Evolutionary conservation across 2,329 filamentous ascomycete species (phyloP).

Genomic region (Botrytis squamosa): DNA sequence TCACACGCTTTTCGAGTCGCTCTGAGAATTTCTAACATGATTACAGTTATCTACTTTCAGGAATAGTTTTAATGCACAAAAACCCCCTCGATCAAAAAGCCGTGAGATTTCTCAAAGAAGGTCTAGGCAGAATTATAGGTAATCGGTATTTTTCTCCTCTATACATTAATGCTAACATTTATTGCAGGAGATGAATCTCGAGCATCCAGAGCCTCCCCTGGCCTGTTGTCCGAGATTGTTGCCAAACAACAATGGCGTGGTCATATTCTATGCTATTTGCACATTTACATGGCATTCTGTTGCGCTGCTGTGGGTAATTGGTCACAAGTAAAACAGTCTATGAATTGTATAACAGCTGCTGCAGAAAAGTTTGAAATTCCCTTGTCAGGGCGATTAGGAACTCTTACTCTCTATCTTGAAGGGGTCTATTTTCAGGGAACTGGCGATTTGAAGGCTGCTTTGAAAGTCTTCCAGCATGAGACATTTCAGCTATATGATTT

Average conservation of each 20-base stretch:
- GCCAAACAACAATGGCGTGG: constrained; percentile 36
- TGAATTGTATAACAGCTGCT: constrained; percentile 32
- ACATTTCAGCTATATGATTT: constrained; percentile 53
- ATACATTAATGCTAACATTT: not conserved
- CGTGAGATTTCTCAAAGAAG: constrained; percentile 57
- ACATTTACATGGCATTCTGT: constrained; percentile 38
- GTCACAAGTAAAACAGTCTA: constrained; percentile 31
- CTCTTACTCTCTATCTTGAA: constrained; percentile 58
- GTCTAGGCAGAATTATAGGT: constrained; percentile 47
- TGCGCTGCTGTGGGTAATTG: constrained; percentile 35
- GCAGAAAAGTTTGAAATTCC: constrained; percentile 30
- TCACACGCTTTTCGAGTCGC: not conserved
- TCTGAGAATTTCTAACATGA: not conserved
- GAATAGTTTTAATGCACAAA: constrained; percentile 44
- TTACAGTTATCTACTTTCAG: constrained; percentile 35
- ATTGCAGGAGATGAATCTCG: constrained; percentile 17
- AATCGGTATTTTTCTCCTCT: constrained; percentile 3
- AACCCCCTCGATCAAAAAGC: constrained; percentile 57
- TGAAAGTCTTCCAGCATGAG: constrained; percentile 62
- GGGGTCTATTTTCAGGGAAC: constrained; percentile 76
- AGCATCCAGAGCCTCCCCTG: constrained; percentile 30
- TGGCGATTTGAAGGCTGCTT: constrained; percentile 68
- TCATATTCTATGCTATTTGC: constrained; percentile 37
- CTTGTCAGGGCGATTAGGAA: constrained; percentile 31
- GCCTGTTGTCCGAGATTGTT: constrained; percentile 32